phyloP scores from a whole-genome alignment of 441 rosid genomes.

The Brassica balearica region DNA sequence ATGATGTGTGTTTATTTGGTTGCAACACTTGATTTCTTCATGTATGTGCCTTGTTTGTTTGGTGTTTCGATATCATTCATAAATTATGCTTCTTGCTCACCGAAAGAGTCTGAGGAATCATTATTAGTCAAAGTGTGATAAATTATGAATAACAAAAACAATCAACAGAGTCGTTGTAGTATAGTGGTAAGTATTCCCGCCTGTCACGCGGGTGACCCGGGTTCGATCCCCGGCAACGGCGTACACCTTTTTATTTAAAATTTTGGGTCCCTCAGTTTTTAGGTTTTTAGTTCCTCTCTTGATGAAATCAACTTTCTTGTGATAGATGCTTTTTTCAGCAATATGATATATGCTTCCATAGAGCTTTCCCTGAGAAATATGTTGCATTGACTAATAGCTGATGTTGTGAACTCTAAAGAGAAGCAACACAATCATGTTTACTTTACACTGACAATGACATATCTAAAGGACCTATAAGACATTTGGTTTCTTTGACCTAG shows the following conservation, averaged over 20 bases:
- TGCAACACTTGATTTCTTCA: slow-evolving; percentile 47
- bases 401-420: not conserved
- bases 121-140: not conserved
- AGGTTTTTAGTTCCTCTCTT: not conserved
- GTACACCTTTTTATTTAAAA: not conserved
- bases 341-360: not conserved
- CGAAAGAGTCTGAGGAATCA: not conserved
- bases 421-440: not conserved
- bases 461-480: not conserved
- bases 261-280: not conserved
- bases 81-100: slow-evolving; percentile 12
- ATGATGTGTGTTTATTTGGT: not conserved
- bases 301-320: not conserved
- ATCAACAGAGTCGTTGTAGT: slow-evolving; percentile 52
- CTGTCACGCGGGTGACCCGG: slow-evolving; percentile 66
- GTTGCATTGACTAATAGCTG: not conserved
- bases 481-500: not conserved
- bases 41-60: slow-evolving; percentile 37
- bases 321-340: slow-evolving; percentile 4
- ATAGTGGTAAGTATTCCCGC: slow-evolving; percentile 96
- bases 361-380: not conserved
- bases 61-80: slow-evolving; percentile 35
- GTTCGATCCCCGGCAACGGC: slow-evolving; percentile 95
- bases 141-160: not conserved
- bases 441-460: not conserved